Evolutionary conservation across 2,329 filamentous ascomycete species (phyloP), one percentile per base, ranked within the genome.

Genomic region (Coniochaeta pulveracea): DNA sequence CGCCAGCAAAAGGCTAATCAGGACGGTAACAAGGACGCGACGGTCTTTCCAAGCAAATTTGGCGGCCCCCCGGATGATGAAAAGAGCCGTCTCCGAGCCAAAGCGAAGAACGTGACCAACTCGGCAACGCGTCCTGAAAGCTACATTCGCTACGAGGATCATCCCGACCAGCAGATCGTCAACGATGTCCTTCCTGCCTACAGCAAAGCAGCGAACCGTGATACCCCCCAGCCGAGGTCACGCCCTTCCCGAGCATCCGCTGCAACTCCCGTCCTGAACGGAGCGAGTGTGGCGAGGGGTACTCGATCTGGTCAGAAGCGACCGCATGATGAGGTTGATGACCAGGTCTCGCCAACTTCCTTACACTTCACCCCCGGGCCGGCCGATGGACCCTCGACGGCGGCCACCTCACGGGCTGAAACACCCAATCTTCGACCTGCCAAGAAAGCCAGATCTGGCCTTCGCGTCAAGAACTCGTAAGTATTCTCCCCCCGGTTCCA

Each of bases 401-500:
- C 55, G 10, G 56, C 62, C 29, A 64, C 59, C 43, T 79, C 75
- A 19, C 70, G 76, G 43, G 72, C 72, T 36, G 70, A 63, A 35
- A 80, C 76, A 19, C 76, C 76, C 6, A 59, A 66, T 26, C 59
- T 66, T 35, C 69, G 69, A 25, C 63, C 71, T 19, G 55, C 61
- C 38, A 78, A 77, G 63, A 77, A 70, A 54, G 60, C 64, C 32
- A 70, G 73, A 50, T 68, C 66, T 34, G 75, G 74, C 24, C 63
- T 73, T 38, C 74, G 77, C 43, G 67, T 80, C 49, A 81, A 82
- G 58, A 71, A 67, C 54, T 82, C 78, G 77, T 79, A 61, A 69
- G 75, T 76, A 40, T 44, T 38, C 36, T 39, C 36, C 36, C 35
- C 31, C 35, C 33, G 26, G 19, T 35, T 33, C 30, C 29, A 10